phyloP scores from a whole-genome alignment of 1,284 basidiomycete genomes.

The Puccinia hordei region DNA sequence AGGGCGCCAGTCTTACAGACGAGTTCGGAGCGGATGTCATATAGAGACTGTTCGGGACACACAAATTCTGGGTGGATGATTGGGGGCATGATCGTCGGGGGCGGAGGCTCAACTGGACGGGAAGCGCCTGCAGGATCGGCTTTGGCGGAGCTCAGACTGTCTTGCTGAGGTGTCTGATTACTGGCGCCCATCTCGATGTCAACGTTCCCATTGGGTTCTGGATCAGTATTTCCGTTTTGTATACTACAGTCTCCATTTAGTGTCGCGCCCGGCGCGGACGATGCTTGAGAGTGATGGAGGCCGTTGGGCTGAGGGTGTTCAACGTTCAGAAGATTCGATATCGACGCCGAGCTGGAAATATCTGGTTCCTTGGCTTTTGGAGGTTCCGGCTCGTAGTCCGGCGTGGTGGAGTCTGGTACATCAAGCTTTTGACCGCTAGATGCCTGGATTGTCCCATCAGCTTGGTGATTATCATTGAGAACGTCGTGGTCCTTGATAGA shows the following conservation, averaged over 20 bases:
- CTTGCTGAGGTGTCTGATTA: not conserved
- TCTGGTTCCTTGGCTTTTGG: conserved; percentile 1
- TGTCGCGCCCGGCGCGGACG: not conserved
- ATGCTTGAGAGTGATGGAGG: not conserved
- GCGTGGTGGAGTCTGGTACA: conserved; percentile 28
- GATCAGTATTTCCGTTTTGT: not conserved
- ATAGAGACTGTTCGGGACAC: conserved; percentile 67
- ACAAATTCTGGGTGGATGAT: conserved; percentile 61
- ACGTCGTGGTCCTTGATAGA: conserved; percentile 5
- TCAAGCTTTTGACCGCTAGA: conserved; percentile 1
- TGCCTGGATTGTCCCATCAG: not conserved
- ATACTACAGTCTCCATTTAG: not conserved
- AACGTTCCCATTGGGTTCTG: not conserved
- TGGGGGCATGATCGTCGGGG: not conserved
- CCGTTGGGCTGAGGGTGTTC: conserved; percentile 1
- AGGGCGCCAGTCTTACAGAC: conserved; percentile 16
- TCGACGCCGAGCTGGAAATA: not conserved
- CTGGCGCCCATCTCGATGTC: not conserved
- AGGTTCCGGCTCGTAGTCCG: conserved; percentile 30
- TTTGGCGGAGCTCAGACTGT: not conserved
- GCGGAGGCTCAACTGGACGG: not conserved
- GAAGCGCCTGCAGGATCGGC: not conserved
- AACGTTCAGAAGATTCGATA: not conserved
- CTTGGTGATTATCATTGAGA: not conserved
- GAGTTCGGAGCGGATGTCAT: not conserved